Evolutionary conservation across 1,139 yeast species (phyloP), one percentile per base, ranked within the genome.

Genomic region (Pneumocystis canis): DNA sequence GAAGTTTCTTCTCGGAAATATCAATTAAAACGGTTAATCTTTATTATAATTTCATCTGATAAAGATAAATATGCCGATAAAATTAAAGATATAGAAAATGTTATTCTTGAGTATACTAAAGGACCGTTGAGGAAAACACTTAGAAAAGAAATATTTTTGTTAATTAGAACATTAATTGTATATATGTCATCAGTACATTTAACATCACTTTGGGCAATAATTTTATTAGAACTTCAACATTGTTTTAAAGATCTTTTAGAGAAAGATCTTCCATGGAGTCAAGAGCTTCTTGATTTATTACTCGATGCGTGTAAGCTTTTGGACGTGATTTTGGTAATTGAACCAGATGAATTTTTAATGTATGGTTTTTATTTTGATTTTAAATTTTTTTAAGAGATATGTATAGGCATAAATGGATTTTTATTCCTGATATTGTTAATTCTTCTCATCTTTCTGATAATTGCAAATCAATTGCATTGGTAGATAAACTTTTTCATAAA

Each of bases 311-410:
- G 89, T 70, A 90, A 89, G 72, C 76, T 92, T 30, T 76, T 92
- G 60, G 98, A 92, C 71, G 79, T 86, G 58, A 72, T 89, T 32
- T 72, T 90, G 31, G 76, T 86, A 9, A 70, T 89, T 62, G 81
- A 84, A 56, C 79, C 79, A 62, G 97, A 89, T 70, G 96, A 89
- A 63, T 90, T 92, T 73, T 85, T 84, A 69, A 73, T 86, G 68
- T 79, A 66, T 61, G 72, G 65, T 18, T 33, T 53, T 58, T 47
- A 9, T 47, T 54, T 47, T 5, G 32, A 37, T 40, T 25, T 60
- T 37, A 11, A n/a, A 16, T 28, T 58, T 20, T 11, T 53, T 39
- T 18, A 47, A 30, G 25, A 31, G 25, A 7, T 56, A 16, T 37
- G 5, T 62, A 47, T 54, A 69, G 70, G 25, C 71, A 82, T 68